Evolutionary conservation across 257 asterid genomes (phyloP), one percentile per base, ranked within the genome.

Genomic region (Voacanga thouarsii): DNA sequence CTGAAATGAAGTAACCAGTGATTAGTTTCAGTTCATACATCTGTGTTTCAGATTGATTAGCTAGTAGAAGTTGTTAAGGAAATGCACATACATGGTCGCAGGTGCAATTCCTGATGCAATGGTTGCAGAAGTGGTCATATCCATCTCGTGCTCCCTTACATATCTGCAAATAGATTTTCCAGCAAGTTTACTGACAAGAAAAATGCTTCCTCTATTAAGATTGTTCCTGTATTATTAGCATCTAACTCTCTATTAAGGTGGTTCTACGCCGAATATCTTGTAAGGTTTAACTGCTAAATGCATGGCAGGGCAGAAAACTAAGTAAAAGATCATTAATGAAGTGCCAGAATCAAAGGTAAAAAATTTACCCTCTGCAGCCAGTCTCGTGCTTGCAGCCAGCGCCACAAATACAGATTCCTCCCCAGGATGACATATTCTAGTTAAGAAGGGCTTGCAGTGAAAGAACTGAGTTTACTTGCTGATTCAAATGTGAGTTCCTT

Each of bases 321-420:
- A 30, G 24, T 15, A 28, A 9, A 64, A 14, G n/a, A n/a, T n/a
- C n/a, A n/a, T n/a, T n/a, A n/a, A n/a, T n/a, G n/a, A n/a, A n/a
- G n/a, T n/a, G n/a, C n/a, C n/a, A n/a, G n/a, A n/a, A n/a, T n/a
- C n/a, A n/a, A n/a, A 64, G 3, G 50, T 6, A 19, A 67, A 5
- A 18, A 5, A 9, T 37, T 39, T 67, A 67, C 72, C 72, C 72
- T 67, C 2, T 67, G 72, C 72, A 67, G 51, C 72, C 72, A 21
- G 72, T 19, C 44, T 67, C 72, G 14, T 6, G 50, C 72, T 67
- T 67, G 72, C 72, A 67, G 72, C 72, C 72, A 67, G 72, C 72
- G 0, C 72, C 72, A 67, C 72, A 67, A 21, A 41, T 67, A 53
- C 72, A 67, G 28, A 67, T 39, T 39, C 47, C 43, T 67, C 72